These are phyloP conservation scores for Lactarius hengduanensis DNA, from an alignment of 768 basidiomycete genomes.

Conservation along the genomic window DNA sequence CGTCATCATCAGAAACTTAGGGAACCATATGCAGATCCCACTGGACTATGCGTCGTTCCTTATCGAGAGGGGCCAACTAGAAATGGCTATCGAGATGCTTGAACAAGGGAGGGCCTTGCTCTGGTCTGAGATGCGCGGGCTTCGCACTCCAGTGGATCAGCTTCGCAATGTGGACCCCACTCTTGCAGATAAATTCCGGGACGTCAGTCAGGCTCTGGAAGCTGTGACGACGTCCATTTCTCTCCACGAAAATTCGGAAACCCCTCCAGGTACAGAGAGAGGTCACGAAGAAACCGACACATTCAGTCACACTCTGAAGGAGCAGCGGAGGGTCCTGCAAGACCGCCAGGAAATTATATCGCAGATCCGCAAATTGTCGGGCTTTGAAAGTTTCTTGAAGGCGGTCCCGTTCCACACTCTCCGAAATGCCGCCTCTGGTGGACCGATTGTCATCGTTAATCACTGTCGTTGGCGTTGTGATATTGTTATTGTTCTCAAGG, in stretches of 20 bases:
- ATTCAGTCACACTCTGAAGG: conserved; percentile 1
- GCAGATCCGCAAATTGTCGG: conserved; percentile 4
- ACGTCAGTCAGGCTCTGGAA: not conserved
- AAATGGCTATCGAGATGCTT: conserved; percentile 19
- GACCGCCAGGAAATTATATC: conserved; percentile 2
- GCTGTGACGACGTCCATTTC: not conserved
- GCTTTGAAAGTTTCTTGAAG: conserved; percentile 13
- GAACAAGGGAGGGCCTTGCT: conserved; percentile 23
- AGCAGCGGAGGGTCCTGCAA: conserved; percentile 6
- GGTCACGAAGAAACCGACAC: not conserved
- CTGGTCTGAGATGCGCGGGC: conserved; percentile 21
- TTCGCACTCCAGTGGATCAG: conserved; percentile 20
- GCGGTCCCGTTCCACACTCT: conserved; percentile 1
- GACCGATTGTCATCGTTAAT: conserved; percentile 19
- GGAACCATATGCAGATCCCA: not conserved
- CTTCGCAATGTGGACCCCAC: conserved; percentile 9
- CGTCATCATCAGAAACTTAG: not conserved
- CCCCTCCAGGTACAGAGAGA: not conserved
- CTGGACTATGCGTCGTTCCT: conserved; percentile 6
- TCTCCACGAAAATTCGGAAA: not conserved
- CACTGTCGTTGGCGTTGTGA: conserved; percentile 11
- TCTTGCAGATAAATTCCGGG: conserved; percentile 14
- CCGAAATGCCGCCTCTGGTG: conserved; percentile 8
- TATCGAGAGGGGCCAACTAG: conserved; percentile 1
- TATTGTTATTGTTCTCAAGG: conserved; percentile 9